Conservation (phyloP, 768 basidiomycete genomes). For the Tubosaeta sp. region DNA sequence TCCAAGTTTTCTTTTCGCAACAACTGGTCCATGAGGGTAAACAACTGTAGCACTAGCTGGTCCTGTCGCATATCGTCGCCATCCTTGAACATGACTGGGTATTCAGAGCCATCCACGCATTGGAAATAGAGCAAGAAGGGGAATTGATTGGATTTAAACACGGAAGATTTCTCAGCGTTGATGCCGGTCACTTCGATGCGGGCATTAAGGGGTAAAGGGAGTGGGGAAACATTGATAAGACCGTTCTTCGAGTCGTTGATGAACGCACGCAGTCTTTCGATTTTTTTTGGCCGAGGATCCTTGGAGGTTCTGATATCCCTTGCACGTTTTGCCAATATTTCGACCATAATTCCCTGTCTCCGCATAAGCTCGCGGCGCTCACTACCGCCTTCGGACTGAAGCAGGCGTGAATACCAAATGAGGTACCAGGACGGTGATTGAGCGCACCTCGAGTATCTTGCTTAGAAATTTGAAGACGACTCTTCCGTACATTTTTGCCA, state of each 20-base stretch:
- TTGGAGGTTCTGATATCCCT: slow-evolving; percentile 86
- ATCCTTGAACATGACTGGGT: slow-evolving; percentile 96
- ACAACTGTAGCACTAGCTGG: slow-evolving; percentile 96
- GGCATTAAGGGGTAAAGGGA: slow-evolving; percentile 92
- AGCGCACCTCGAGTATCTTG: slow-evolving; percentile 75
- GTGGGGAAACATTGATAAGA: slow-evolving; percentile 69
- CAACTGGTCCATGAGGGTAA: slow-evolving; percentile 95
- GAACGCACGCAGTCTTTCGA: slow-evolving; percentile 86
- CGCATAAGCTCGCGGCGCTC: slow-evolving; percentile 84
- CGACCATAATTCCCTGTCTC: slow-evolving; percentile 88
- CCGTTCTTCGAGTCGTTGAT: slow-evolving; percentile 84
- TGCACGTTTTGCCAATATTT: slow-evolving; percentile 80
- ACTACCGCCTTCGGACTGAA: slow-evolving; percentile 65
- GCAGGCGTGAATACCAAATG: neutral
- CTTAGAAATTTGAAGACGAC: slow-evolving; percentile 90
- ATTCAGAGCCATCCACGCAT: slow-evolving; percentile 78
- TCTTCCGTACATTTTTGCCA: slow-evolving; percentile 90
- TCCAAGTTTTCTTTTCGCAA: slow-evolving; percentile 94
- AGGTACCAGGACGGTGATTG: neutral
- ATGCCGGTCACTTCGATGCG: slow-evolving; percentile 80
- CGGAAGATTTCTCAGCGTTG: slow-evolving; percentile 84
- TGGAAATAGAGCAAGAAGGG: slow-evolving; percentile 90
- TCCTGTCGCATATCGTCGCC: slow-evolving; percentile 99
- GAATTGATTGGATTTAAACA: slow-evolving; percentile 96
- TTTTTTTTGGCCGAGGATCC: slow-evolving; percentile 94